Base-by-base conservation (phyloP, 805 yeast genomes). In the Kuraishia piskuri region DNA sequence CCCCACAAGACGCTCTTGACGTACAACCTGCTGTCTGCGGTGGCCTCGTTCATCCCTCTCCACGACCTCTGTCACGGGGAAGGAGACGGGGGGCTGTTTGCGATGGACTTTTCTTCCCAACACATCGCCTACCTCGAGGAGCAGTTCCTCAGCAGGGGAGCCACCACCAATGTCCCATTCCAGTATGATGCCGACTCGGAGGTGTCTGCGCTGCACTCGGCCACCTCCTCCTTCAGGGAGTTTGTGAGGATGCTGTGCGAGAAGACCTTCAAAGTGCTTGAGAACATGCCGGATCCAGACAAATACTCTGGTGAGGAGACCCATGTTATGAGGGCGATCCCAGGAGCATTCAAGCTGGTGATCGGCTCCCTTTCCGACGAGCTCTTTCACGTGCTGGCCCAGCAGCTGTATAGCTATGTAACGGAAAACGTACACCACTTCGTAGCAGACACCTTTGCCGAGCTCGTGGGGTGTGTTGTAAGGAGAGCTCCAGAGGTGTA, bases 1-100 rank as follows among this genome's bases (percentile, higher is more conserved):
- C 75, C 90, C 50, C 75, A 74, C 14, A 80, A 91, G 63, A 84
- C 96, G 0, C 74, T 83, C 17, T 77, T 81, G 51, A 78, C 96
- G 0, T 68, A 91, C 46, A 79, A 83, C 54, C 76, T 87, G 20
- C 77, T 94, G 53, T 85, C 88, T 10, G 74, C 88, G 0, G 78
- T 85, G 22, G 84, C 90, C 0, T 73, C 86, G 6, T 85, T 83
- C 53, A 79, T 87, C 2, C 97, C 97, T 1, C 74, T 90, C 56
- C 71, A 73, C 25, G 89, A 86, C 60, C 61, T 88, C 10, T 76
- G 78, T 9, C 70, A 69, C 9, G 80, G 75, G 2, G 63, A 58
- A 5, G 74, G 73, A 10, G 81, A 75, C 53, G 69, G 67, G 4
- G 70, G 70, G 0, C 22, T 65, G 17, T 26, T 59, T 17, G 80